These are phyloP conservation scores for Arthrinium phaeospermum DNA, from an alignment of 2,329 filamentous ascomycete genomes.

Conservation along the genomic window DNA sequence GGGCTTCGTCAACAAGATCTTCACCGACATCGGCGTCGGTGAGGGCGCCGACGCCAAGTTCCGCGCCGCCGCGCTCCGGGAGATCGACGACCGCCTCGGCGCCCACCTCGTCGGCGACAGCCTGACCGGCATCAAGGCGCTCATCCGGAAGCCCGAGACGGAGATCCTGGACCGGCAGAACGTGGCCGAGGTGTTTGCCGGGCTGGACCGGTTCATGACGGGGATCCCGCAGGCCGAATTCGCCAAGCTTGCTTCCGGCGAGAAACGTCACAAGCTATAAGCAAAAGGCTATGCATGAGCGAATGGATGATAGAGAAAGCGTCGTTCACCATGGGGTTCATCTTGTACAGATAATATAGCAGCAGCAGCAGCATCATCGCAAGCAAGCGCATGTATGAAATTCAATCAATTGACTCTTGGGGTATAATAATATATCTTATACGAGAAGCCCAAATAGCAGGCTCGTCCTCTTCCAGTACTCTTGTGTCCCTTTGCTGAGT, in stretches of 20 bases:
- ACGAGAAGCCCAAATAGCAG: slow-evolving; percentile 80
- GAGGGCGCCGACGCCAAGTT: slow-evolving; percentile 73
- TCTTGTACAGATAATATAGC: background rate
- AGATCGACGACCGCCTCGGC: slow-evolving; percentile 83
- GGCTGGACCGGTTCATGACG: slow-evolving; percentile 78
- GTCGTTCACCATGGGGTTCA: background rate
- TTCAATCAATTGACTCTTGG: slow-evolving; percentile 18
- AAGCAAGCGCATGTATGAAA: slow-evolving; percentile 22
- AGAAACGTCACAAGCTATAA: slow-evolving; percentile 93
- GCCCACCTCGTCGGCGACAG: slow-evolving; percentile 80
- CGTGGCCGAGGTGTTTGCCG: slow-evolving; percentile 83
- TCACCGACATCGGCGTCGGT: slow-evolving; percentile 51
- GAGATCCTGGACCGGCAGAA: slow-evolving; percentile 78
- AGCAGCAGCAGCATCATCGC: background rate
- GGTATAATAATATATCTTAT: slow-evolving; percentile 34
- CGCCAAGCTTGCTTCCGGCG: slow-evolving; percentile 78
- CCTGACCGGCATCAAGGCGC: slow-evolving; percentile 80
- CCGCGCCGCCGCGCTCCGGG: slow-evolving; percentile 70
- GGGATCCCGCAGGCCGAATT: slow-evolving; percentile 92
- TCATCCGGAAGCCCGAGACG: slow-evolving; percentile 77
- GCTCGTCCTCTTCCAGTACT: slow-evolving; percentile 84
- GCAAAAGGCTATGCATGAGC: background rate
- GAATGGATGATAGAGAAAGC: too few species aligned
- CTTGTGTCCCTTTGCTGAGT: slow-evolving; percentile 67
- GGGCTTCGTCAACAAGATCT: slow-evolving; percentile 87